These are phyloP conservation scores for Boletus rubescentipes DNA, from an alignment of 768 basidiomycete genomes.

Conservation along the genomic window DNA sequence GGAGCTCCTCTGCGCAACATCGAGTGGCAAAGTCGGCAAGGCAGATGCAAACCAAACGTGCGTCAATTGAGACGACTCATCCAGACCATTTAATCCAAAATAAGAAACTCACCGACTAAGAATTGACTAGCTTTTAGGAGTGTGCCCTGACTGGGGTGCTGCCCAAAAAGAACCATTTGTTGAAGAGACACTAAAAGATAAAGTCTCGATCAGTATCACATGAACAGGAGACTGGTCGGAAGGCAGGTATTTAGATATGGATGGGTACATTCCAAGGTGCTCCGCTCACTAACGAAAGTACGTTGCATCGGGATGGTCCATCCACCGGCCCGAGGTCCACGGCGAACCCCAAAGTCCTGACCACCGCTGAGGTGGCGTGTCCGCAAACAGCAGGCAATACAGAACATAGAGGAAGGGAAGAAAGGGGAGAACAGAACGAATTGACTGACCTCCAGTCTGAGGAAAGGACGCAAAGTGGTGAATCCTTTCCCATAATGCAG, in stretches of 20 bases:
- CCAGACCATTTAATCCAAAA: not conserved
- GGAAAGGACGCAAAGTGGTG: constrained; percentile 91
- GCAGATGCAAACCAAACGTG: too few species aligned
- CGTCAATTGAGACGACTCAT: not conserved
- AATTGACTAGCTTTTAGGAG: constrained; percentile 18
- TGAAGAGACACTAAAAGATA: constrained; percentile 11
- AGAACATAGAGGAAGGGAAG: too few species aligned
- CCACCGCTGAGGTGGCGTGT: not conserved
- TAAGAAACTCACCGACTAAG: constrained; percentile 9
- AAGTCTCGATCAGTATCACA: constrained; percentile 7
- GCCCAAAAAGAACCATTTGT: constrained; percentile 19
- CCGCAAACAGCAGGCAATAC: not conserved
- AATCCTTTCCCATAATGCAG: constrained; percentile 84
- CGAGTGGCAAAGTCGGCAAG: not conserved
- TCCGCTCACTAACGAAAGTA: not conserved
- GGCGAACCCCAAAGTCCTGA: not conserved
- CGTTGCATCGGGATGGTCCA: not conserved
- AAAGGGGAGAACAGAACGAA: not conserved
- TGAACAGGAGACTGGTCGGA: not conserved
- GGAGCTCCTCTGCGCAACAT: constrained; percentile 12
- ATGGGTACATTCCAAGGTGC: not conserved
- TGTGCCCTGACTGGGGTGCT: constrained; percentile 19
- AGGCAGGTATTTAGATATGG: not conserved
- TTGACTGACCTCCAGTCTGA: constrained; percentile 77
- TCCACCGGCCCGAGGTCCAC: not conserved